Percentiles rank a stretch among this genome's conserved stretches.
phyloP scores from a whole-genome alignment of 2,329 filamentous ascomycete species.

The Malbranchea cinnamomea region DNA sequence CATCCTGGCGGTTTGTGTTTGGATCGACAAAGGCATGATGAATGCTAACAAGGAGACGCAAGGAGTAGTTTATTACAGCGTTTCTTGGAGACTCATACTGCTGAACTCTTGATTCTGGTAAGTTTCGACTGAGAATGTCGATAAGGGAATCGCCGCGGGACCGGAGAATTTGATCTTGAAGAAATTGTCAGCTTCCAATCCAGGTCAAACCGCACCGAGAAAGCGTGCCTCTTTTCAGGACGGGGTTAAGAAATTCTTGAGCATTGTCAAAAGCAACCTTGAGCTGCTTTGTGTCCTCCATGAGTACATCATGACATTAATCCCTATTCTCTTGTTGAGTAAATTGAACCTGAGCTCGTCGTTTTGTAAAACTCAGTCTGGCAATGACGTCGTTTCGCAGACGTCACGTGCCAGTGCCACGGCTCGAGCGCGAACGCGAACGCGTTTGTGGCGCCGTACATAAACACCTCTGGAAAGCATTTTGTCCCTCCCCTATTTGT shows the following conservation, averaged over 20 bases:
- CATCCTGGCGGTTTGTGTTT: conserved; percentile 5
- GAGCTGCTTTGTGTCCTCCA: conserved; percentile 16
- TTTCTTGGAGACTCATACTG: conserved; percentile 13
- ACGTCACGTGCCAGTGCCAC: too few relatives aligned
- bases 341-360: too few relatives aligned
- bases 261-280: conserved; percentile 21
- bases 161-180: conserved; percentile 25
- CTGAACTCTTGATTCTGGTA: too few relatives aligned
- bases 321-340: conserved; percentile 1
- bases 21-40: conserved; percentile 21
- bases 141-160: conserved; percentile 21
- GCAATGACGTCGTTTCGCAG: too few relatives aligned
- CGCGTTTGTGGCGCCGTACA: too few relatives aligned
- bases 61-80: conserved; percentile 19
- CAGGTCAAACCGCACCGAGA: conserved; percentile 9
- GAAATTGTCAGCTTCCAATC: conserved; percentile 16
- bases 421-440: too few relatives aligned
- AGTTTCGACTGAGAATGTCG: conserved; percentile 16
- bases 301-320: conserved; percentile 10
- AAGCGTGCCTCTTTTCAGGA: conserved; percentile 27
- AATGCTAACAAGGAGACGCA: conserved; percentile 20
- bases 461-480: too few relatives aligned
- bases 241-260: conserved; percentile 22
- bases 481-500: too few relatives aligned
- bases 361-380: too few relatives aligned